Conservation (phyloP, 75 land plant genomes). For the Adiantum capillusveneris region DNA sequence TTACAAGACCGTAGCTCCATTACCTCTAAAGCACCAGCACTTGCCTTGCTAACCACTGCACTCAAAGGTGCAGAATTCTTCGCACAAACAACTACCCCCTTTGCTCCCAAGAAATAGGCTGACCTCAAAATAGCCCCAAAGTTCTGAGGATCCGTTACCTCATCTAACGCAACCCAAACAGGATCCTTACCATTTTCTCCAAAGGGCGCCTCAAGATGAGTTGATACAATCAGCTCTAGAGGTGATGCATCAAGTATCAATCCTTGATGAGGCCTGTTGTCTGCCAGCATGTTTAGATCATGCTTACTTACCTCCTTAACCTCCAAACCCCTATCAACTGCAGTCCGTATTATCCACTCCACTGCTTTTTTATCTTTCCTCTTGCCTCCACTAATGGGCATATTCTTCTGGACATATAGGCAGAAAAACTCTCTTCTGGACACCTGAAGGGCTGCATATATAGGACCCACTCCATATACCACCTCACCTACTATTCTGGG, state of each 20-base stretch:
- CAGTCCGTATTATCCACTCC: constrained; percentile 52
- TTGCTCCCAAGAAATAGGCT: constrained; percentile 83
- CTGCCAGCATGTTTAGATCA: constrained; percentile 87
- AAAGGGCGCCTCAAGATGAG: constrained; percentile 30
- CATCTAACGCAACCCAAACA: constrained; percentile 95
- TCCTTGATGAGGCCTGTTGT: constrained; percentile 92
- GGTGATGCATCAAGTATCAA: constrained; percentile 90
- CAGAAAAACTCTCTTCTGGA: constrained; percentile 67
- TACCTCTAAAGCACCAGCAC: constrained; percentile 89
- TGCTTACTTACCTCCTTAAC: constrained; percentile 63
- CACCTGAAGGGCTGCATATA: constrained; percentile 68
- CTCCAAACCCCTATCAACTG: constrained; percentile 49
- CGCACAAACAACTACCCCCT: constrained; percentile 84
- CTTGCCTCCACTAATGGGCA: constrained; percentile 63
- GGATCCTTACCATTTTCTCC: constrained; percentile 27
- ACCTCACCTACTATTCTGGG: constrained; percentile 76
- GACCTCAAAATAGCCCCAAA: constrained; percentile 90
- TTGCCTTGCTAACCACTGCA: constrained; percentile 99
- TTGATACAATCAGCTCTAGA: constrained; percentile 60
- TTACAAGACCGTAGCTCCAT: constrained; percentile 79
- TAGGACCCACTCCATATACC: constrained; percentile 88
- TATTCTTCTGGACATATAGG: constrained; percentile 76
- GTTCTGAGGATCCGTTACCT: constrained; percentile 94
- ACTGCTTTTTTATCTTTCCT: constrained; percentile 78
- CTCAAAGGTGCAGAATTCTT: constrained; percentile 98